phyloP scores from a whole-genome alignment of 306 rosid genomes.

The Hippophae tibetana region DNA sequence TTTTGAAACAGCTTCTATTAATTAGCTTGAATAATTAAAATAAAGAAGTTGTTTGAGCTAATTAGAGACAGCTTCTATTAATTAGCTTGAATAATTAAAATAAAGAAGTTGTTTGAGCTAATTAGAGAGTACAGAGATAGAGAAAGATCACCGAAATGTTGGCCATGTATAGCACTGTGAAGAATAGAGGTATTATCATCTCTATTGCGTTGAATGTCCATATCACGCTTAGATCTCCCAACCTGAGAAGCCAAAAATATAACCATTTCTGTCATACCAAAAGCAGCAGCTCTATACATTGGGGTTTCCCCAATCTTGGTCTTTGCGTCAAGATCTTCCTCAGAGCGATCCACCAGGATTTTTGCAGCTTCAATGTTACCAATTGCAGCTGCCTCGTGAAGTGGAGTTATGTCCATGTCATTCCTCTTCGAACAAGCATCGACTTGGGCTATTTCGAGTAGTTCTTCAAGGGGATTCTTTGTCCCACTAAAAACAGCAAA shows the following conservation, averaged over 20 bases:
- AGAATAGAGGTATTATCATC: not conserved
- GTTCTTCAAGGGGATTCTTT: not conserved
- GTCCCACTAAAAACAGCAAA: conserved; percentile 3
- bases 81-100: no score
- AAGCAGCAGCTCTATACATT: conserved; percentile 11
- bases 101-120: not conserved
- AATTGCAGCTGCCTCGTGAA: conserved; percentile 5
- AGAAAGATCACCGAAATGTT: not conserved
- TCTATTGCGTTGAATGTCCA: not conserved
- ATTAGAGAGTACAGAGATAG: not conserved
- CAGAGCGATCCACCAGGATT: not conserved
- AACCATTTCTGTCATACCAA: conserved; percentile 4
- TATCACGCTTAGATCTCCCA: not conserved
- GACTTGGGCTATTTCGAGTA: not conserved
- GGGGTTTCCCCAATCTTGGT: conserved; percentile 17
- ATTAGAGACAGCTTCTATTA: not conserved
- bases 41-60: not conserved
- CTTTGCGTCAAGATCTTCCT: not conserved
- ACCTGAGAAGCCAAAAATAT: not conserved
- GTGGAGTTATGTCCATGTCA: not conserved
- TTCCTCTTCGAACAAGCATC: not conserved
- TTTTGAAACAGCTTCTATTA: no score
- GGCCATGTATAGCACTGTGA: conserved; percentile 11
- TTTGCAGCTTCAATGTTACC: conserved; percentile 4
- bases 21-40: no score